Base-by-base conservation (phyloP, 106 monocot species). In the Ottelia alismoides region DNA sequence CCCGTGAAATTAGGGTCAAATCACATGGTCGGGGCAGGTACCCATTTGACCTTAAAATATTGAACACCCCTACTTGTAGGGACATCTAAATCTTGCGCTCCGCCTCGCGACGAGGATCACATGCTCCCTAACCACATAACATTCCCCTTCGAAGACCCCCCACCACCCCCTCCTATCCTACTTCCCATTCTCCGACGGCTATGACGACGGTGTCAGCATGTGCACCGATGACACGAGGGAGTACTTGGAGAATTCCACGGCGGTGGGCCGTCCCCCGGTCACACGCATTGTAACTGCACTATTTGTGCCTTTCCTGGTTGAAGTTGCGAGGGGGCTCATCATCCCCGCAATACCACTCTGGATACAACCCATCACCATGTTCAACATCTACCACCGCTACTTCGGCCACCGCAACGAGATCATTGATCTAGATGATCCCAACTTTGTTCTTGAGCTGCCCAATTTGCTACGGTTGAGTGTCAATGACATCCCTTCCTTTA, bases 341-440 rank as follows among this genome's bases (percentile, higher is more conserved):
- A 31, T 84, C 31, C 84, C 70, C 1, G 61, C 77, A 1, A 56
- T 49, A 7, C 63, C 63, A 12, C 75, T 66, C 69, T 91, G 90
- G 90, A 75, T 81, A 55, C 90, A 91, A 51, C 75, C 84, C 4
- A 78, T 69, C 56, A 20, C 74, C 30, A 67, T 81, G 18, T 77
- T 89, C 28, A 61, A 62, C 47, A 43, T 80, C 27, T 84, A 77
- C 65, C 62, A 84, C 74, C 79, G 74, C 61, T 77, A 51, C 63
- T 80, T 77, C 67, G 83, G 71, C 22, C 48, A 60, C 63, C 57
- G 26, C 24, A 47, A 19, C 17, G 10, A 71, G 40, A 30, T 75
- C 61, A 43, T 7, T 16, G 6, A 6, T 16, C 40, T 43, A 6
- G n/a, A n/a, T n/a, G n/a, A n/a, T n/a, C 18, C 45, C 28, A 20